Evolutionary conservation across 2,329 filamentous ascomycete species (phyloP).

Genomic region (Periconia sp.): DNA sequence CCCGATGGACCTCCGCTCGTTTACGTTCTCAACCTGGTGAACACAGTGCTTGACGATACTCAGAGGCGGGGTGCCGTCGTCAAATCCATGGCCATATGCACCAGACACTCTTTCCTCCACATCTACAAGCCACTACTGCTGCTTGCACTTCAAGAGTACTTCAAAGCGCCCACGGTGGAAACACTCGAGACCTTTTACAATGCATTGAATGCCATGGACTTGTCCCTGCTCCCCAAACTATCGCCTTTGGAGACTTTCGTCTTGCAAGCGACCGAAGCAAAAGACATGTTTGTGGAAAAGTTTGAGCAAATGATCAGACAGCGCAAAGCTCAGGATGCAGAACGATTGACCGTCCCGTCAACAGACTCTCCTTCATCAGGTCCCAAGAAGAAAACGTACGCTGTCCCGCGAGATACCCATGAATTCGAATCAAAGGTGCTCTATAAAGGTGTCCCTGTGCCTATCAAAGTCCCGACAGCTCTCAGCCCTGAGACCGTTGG

Average conservation of each 20-base stretch:
- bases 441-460: slow-evolving; percentile 95
- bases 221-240: slow-evolving; percentile 87
- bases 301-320: slow-evolving; percentile 93
- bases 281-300: slow-evolving; percentile 96
- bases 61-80: slow-evolving; percentile 89
- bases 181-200: slow-evolving; percentile 88
- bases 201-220: slow-evolving; percentile 93
- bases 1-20: slow-evolving; percentile 87
- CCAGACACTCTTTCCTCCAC: slow-evolving; percentile 92
- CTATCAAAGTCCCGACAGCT: slow-evolving; percentile 93
- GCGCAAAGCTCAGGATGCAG: slow-evolving; percentile 67
- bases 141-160: slow-evolving; percentile 93
- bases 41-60: slow-evolving; percentile 94
- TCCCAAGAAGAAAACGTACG: slow-evolving; percentile 63
- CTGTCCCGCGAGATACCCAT: slow-evolving; percentile 88
- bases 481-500: slow-evolving; percentile 94
- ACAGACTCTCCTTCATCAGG: slow-evolving; percentile 42
- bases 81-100: slow-evolving; percentile 99
- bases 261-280: slow-evolving; percentile 86
- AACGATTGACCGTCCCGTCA: slow-evolving; percentile 29
- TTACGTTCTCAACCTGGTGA: slow-evolving; percentile 95
- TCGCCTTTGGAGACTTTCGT: slow-evolving; percentile 83
- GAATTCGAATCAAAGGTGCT: slow-evolving; percentile 95
- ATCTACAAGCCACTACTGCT: slow-evolving; percentile 98
- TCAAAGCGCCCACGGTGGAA: slow-evolving; percentile 84